Base-by-base conservation (phyloP, 306 rosid species). In the Quercus aquifolioides region DNA sequence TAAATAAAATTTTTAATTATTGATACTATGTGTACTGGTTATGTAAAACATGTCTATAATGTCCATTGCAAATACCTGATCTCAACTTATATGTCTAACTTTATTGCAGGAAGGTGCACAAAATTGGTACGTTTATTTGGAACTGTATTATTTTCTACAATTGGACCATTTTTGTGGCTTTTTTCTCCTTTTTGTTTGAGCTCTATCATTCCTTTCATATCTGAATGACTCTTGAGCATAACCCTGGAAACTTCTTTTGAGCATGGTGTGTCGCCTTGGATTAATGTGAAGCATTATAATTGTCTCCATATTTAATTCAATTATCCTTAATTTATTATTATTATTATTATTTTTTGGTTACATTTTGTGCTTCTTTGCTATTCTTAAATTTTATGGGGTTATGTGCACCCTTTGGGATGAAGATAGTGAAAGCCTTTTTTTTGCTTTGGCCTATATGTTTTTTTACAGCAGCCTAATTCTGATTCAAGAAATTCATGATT, bases 101-200 rank as follows among this genome's bases (percentile, higher is more conserved):
- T 83, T 90, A 82, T 87, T 90, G 92, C 97, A 90, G 94, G 97
- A 75, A 80, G 84, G 83, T 88, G 84, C 89, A 57, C 82, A 81
- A 85, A 85, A 78, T 88, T 87, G 89, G 88, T 90, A 87, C 81
- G 64, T 84, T 79, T 83, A 77, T 89, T 80, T 87, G 94, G 89
- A 87, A 88, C 86, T 87, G 87, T 84, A 78, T 85, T 87, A 15
- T 80, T 85, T 90, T 74, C 74, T 87, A 90, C 89, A 88, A 88
- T 83, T 88, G 84, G 85, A 84, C 85, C 76, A 8, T 71, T 74
- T 77, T 31, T 83, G 82, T 86, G 84, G 80, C 83, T 87, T 85
- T 76, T 78, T 86, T 87, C 85, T 85, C 93, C 90, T 72, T 81
- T 86, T 88, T 81, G 82, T 85, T 87, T 77, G 89, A 78, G 72